Base-by-base conservation (phyloP, 257 asterid genomes). In the Linaria vulgaris region DNA sequence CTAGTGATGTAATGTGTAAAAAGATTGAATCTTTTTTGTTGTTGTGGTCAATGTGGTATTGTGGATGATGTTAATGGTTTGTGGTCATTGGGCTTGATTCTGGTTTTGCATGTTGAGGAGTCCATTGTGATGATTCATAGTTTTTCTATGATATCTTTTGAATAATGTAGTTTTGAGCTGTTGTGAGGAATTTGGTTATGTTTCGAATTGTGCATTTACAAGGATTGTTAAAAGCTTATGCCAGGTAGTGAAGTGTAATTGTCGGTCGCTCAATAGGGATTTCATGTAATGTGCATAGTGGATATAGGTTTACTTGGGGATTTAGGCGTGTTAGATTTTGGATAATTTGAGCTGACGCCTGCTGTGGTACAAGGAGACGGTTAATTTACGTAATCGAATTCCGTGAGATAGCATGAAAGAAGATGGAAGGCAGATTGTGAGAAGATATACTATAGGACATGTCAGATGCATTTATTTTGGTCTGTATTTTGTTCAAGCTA, bases 81-180 rank as follows among this genome's bases (percentile, higher is more conserved):
- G 55, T 54, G 31, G 68, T 48, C 39, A n/a, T 59, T 6, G 44
- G 34, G 64, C 11, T 59, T 41, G 1, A 3, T 64, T 62, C 27
- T 66, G 34, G n/a, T 66, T 63, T 25, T 20, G 47, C 63, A 4
- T 72, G 24, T 58, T 62, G 49, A 56, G 61, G 63, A 50, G n/a
- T 41, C 45, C 48, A 53, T 51, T 38, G n/a, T 39, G 4, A 17
- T 15, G 19, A 27, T 27, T 44, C 31, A 50, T 15, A 57, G 34
- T 16, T n/a, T n/a, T n/a, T n/a, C n/a, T n/a, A n/a, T n/a, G n/a
- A n/a, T n/a, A n/a, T n/a, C n/a, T n/a, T n/a, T n/a, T n/a, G n/a
- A n/a, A n/a, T n/a, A n/a, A n/a, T 58, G 21, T 3, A 27, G 27
- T 63, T 41, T 6, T 24, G 21, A 59, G 56, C 44, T 21, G 11